These are phyloP conservation scores for Penicillium silybi DNA, from an alignment of 495 filamentous ascomycete species.

Conservation along the genomic window DNA sequence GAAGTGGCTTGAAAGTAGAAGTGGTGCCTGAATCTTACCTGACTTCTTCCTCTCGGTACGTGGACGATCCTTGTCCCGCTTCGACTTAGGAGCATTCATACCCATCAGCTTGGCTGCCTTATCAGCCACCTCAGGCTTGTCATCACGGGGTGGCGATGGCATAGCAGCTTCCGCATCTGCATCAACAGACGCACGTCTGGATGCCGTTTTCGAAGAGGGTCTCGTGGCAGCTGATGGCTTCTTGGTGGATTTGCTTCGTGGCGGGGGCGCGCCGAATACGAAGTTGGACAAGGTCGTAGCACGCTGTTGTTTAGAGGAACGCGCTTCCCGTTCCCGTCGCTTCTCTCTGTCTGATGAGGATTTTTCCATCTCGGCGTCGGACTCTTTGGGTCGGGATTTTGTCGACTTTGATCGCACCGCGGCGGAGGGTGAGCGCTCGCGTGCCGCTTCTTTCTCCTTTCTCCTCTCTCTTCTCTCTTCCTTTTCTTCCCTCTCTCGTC, in stretches of 20 bases:
- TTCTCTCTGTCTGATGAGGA: constrained; percentile 55
- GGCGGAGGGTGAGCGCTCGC: constrained; percentile 24
- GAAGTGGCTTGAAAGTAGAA: background rate
- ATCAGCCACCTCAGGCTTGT: constrained; percentile 40
- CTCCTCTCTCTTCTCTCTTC: constrained; percentile 8
- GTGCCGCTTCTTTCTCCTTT: constrained; percentile 12
- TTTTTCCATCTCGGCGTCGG: constrained; percentile 49
- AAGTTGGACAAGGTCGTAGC: constrained; percentile 49
- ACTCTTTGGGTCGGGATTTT: constrained; percentile 34
- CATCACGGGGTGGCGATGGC: constrained; percentile 53
- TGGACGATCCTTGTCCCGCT: constrained; percentile 27
- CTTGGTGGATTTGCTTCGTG: constrained; percentile 47
- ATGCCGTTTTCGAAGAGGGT: constrained; percentile 33
- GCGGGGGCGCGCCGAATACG: constrained; percentile 47
- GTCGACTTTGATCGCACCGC: constrained; percentile 49
- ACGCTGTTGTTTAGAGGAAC: constrained; percentile 39
- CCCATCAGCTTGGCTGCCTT: constrained; percentile 64
- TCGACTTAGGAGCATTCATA: constrained; percentile 32
- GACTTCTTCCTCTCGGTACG: constrained; percentile 35
- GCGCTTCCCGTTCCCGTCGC: constrained; percentile 38
- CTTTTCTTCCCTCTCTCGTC: constrained; percentile 30
- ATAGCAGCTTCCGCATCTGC: constrained; percentile 41
- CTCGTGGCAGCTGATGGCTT: constrained; percentile 31
- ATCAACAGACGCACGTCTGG: constrained; percentile 50
- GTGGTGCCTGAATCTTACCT: constrained; percentile 25